Conservation (phyloP, 257 asterid genomes). For the Solanum commersonii region DNA sequence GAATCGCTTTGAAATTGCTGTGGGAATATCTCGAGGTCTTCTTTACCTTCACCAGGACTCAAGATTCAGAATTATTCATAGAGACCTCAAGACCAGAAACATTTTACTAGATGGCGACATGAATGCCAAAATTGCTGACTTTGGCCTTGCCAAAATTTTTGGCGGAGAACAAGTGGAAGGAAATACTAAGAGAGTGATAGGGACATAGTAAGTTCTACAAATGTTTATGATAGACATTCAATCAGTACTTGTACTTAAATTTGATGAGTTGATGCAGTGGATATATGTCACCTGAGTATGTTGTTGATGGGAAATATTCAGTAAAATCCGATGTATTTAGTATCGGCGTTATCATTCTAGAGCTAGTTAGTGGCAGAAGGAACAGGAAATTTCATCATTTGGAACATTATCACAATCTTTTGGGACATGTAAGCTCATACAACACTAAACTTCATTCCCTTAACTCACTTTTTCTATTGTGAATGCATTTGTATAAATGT, state of each 20-base stretch:
- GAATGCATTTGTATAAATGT: neutral
- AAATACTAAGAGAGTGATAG: slow-evolving; percentile 3
- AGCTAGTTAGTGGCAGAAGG: neutral
- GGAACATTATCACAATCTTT: slow-evolving; percentile 9
- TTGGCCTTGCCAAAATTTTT: slow-evolving; percentile 8
- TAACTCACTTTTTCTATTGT: neutral
- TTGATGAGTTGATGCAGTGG: slow-evolving; percentile 1
- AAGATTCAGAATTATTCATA: slow-evolving; percentile 9
- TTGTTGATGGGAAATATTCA: neutral
- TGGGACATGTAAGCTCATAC: slow-evolving; percentile 8
- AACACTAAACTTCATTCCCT: neutral
- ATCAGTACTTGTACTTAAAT: neutral
- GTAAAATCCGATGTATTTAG: slow-evolving; percentile 5
- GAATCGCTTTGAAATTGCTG: neutral
- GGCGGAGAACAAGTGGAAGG: neutral
- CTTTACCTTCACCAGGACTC: slow-evolving; percentile 14
- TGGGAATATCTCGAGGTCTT: slow-evolving; percentile 10
- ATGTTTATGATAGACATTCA: neutral
- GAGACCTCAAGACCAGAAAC: slow-evolving; percentile 8
- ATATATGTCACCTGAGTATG: slow-evolving; percentile 3
- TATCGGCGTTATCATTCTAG: neutral
- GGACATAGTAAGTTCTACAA: slow-evolving; percentile 10
- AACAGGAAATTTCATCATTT: neutral
- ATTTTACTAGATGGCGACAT: slow-evolving; percentile 2
- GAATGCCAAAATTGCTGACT: slow-evolving; percentile 12